These are phyloP conservation scores for Penicillium longicatenatum DNA, from an alignment of 495 filamentous ascomycete genomes.

Conservation along the genomic window DNA sequence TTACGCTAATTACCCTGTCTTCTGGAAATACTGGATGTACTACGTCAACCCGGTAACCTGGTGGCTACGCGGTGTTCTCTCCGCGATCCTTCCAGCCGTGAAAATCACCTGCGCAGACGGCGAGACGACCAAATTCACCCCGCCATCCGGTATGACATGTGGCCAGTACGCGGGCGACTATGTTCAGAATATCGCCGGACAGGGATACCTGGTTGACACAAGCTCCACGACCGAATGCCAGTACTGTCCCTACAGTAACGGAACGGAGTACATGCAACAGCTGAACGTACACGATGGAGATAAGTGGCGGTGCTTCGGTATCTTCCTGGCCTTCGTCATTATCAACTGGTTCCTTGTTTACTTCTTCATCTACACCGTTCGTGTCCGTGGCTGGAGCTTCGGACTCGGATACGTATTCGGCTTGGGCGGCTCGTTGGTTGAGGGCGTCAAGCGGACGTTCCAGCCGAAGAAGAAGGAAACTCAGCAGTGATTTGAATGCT, in stretches of 20 bases:
- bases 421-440: constrained; percentile 46
- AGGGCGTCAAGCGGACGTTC: constrained; percentile 44
- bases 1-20: constrained; percentile 71
- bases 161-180: constrained; percentile 57
- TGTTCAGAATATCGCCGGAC: constrained; percentile 47
- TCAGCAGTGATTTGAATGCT: constrained; percentile 6
- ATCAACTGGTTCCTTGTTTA: constrained; percentile 80
- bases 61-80: constrained; percentile 75
- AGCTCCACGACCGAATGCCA: constrained; percentile 60
- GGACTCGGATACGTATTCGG: constrained; percentile 64
- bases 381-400: constrained; percentile 73
- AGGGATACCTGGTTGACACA: constrained; percentile 62
- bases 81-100: constrained; percentile 55
- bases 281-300: constrained; percentile 66
- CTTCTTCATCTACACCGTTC: constrained; percentile 81
- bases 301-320: constrained; percentile 77
- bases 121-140: constrained; percentile 68
- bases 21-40: constrained; percentile 83
- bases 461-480: constrained; percentile 28
- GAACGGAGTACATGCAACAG: constrained; percentile 65
- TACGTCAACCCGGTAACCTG: constrained; percentile 70
- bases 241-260: constrained; percentile 71
- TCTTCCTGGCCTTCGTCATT: constrained; percentile 75
- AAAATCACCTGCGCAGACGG: constrained; percentile 56
- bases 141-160: constrained; percentile 66